A percentile compares a stretch with the other conserved stretches of the same genome.
Conservation (phyloP, 139 green algal species). For the Tetradesmus lagerheimii region DNA sequence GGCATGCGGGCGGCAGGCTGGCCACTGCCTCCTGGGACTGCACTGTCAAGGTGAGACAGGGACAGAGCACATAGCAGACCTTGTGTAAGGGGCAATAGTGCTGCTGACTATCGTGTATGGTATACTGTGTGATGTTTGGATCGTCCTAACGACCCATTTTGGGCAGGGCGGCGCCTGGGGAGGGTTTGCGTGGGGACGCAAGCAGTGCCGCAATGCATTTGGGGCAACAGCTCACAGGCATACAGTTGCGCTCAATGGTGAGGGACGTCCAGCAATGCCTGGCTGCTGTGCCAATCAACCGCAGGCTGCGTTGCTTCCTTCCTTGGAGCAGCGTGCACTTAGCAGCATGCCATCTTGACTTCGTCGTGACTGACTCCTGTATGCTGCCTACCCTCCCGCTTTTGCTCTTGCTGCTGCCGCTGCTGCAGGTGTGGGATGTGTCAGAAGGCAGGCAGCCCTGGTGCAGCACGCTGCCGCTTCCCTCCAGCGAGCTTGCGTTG, state of each 20-base stretch:
- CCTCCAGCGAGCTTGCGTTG: constrained; percentile 61
- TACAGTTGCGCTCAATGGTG: neutral
- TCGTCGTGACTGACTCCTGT: too few species aligned
- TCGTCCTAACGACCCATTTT: too few species aligned
- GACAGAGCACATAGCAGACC: too few species aligned
- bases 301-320: too few species aligned
- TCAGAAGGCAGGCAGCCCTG: constrained; percentile 78
- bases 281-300: neutral
- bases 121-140: neutral
- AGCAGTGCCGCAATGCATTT: neutral
- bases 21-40: constrained; percentile 81
- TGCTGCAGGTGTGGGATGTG: constrained; percentile 59
- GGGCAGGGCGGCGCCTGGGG: too few species aligned
- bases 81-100: too few species aligned
- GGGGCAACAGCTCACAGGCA: neutral
- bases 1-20: constrained; percentile 40
- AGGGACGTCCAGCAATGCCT: neutral
- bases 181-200: too few species aligned
- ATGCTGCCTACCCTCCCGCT: neutral
- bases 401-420: neutral
- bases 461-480: constrained; percentile 49
- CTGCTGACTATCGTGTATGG: too few species aligned
- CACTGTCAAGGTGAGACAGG: constrained; percentile 46
- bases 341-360: too few species aligned
- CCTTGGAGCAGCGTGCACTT: too few species aligned